Evolutionary conservation across 140 eudicot genomes (phyloP), one percentile per base, ranked within the genome.

Genomic region (Eryngium alpinum): DNA sequence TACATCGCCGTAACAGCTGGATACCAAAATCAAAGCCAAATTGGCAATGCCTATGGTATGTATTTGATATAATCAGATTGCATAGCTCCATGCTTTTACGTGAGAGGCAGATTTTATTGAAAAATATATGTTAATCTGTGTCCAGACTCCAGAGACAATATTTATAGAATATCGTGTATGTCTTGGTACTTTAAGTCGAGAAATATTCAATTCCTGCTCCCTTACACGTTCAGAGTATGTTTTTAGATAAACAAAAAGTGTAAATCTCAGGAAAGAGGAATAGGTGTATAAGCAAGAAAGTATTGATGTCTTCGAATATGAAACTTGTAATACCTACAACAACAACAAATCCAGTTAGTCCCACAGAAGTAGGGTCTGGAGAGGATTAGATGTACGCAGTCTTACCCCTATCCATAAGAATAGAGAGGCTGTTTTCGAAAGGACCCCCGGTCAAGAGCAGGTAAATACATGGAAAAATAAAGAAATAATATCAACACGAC

Each of bases 1-100:
- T 88, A 93, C 86, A 72, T 92, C 81, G 87, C 89, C 79, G 86
- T 92, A 52, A 90, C 96, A 50, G 81, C 88, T 72, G 90, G 96
- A 72, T 90, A 90, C 78, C 86, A 84, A 75, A 88, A 87, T 65
- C 89, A 87, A 83, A 83, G 85, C 80, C 86, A 89, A 62, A 90
- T 90, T 25, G 96, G 93, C 70, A 87, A 89, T 69, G 97, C 97
- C 38, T 88, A 87, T 62, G 90, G 90, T 87, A 19, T 71, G 11
- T 34, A 29, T 19, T 10, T 31, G 17, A 17, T 71, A 31, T 71
- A 16, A 21, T 31, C 50, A 6, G 76, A 11, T 33, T 10, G 22
- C 28, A 13, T 33, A 7, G 46, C 46, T 7, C 29, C 27, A 49
- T 18, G 43, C 62, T 25, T 50, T 75, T 50, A 75, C 17, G 10